Base-by-base conservation (phyloP, 345 rosid species). In the Diplotaxis tenuifolia region DNA sequence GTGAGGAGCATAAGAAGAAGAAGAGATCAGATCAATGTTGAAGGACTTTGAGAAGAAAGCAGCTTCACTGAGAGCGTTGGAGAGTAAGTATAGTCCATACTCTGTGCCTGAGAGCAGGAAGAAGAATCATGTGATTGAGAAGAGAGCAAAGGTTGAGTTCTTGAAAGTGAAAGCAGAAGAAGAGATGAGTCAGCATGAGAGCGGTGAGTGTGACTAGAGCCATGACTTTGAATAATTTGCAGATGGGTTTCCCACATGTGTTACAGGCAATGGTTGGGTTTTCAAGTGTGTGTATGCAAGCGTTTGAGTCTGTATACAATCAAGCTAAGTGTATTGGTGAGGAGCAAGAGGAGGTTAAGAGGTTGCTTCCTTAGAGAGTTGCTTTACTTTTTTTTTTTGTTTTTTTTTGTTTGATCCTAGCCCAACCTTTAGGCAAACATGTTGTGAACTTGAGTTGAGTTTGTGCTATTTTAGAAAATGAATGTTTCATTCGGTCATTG, bases 181-280 rank as follows among this genome's bases (percentile, higher is more conserved):
- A 75, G 99, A 92, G 83, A 92, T 87, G 81, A 78, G 63, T 6
- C 89, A 83, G 84, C 93, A 89, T 18, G 97, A 87, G 62, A 91
- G 76, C 85, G 0, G 86, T 88, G 16, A 84, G 86, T 22, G 73
- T 91, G 75, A 95, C 92, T 0, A 84, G 99, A 74, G 86, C 87
- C 29, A 88, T 92, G 89, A 95, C 97, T 6, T 42, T 90, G 52
- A 89, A 89, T 65, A 91, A 89, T 83, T 85, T 95, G 73, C 93
- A 92, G 84, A 88, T 95, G 97, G 96, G 96, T 11, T 87, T 95
- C 56, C 96, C 99, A 0, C 93, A 88, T 61, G 89, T 92, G 62
- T 89, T 95, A 70, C 96, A 95, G 71, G 96, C 97, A 0, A 83
- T 92, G 73, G 96, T 85, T 14, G 97, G 99, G 47, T 89, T 95